A percentile compares a stretch with the other conserved stretches of the same genome.
Evolutionary conservation across 495 filamentous ascomycete species (phyloP).

Genomic region (Tuber brumale): DNA sequence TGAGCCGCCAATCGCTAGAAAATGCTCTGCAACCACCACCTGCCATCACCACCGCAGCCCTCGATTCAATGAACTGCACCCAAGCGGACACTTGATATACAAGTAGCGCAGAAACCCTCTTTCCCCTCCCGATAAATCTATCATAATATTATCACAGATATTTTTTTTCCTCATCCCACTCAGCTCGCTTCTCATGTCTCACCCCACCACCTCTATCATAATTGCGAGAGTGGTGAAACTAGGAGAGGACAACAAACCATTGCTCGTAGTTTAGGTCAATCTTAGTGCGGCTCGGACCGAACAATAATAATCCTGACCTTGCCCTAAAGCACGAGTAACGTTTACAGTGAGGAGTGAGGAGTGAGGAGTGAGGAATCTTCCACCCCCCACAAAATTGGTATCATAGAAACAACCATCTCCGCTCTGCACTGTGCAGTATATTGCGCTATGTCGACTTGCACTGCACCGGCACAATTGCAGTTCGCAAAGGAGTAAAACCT

Average conservation of each 20-base stretch:
- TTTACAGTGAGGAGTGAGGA: background rate
- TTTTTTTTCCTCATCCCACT: constrained; percentile 3
- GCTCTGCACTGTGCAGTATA: background rate
- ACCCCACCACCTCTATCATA: constrained; percentile 14
- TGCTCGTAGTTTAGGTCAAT: constrained; percentile 8
- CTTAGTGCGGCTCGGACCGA: constrained; percentile 33
- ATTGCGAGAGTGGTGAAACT: constrained; percentile 13
- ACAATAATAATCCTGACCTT: constrained; percentile 16
- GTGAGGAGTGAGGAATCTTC: background rate
- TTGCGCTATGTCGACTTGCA: background rate
- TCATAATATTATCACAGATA: too few species aligned
- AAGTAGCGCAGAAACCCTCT: constrained; percentile 12
- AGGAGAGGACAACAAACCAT: constrained; percentile 1
- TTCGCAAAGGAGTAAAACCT: background rate
- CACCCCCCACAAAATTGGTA: background rate
- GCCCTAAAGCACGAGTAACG: background rate
- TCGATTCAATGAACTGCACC: constrained; percentile 22
- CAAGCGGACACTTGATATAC: constrained; percentile 30
- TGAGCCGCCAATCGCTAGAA: background rate
- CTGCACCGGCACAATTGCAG: background rate
- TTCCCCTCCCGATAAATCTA: constrained; percentile 27
- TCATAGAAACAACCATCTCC: background rate
- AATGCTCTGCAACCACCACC: background rate
- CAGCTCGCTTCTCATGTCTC: constrained; percentile 16
- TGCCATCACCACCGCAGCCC: background rate